phyloP scores from a whole-genome alignment of 257 asterid species.

The Nicotiana attenuata region DNA sequence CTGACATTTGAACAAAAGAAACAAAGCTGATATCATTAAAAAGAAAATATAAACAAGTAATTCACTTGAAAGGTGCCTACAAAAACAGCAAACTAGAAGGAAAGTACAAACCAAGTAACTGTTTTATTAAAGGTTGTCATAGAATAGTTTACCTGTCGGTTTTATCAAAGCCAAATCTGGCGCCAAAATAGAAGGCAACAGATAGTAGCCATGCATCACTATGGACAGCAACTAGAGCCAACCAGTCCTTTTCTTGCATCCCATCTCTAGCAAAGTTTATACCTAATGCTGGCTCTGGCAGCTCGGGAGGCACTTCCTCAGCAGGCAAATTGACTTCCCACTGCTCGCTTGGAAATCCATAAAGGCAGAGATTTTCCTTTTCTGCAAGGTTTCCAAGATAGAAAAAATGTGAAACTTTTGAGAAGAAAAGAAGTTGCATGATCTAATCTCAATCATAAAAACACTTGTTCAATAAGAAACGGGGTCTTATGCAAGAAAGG shows the following conservation, averaged over 20 bases:
- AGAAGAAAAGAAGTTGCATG: too few species aligned
- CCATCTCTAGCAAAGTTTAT: slow-evolving; percentile 50
- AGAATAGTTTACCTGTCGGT: slow-evolving; percentile 28
- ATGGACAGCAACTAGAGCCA: slow-evolving; percentile 44
- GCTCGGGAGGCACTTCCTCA: slow-evolving; percentile 46
- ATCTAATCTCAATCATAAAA: background rate
- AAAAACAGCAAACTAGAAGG: background rate
- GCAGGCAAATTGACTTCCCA: slow-evolving; percentile 49
- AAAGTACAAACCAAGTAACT: background rate
- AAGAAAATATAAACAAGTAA: background rate
- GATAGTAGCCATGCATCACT: slow-evolving; percentile 43
- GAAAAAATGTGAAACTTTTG: background rate
- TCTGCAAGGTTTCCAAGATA: slow-evolving; percentile 18
- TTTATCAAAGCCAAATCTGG: slow-evolving; percentile 44
- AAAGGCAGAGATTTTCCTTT: slow-evolving; percentile 42
- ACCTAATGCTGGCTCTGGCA: slow-evolving; percentile 48
- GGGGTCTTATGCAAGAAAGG: slow-evolving; percentile 13
- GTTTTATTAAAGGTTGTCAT: background rate
- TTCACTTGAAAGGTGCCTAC: background rate
- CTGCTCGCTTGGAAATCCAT: slow-evolving; percentile 33
- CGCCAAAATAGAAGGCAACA: slow-evolving; percentile 42
- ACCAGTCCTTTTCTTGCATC: slow-evolving; percentile 44
- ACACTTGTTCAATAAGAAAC: background rate
- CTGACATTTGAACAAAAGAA: background rate
- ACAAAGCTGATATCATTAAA: background rate